Base-by-base conservation (phyloP, 192 early-diverging fungal genomes). In the Phycomyces blakesleeanus region DNA sequence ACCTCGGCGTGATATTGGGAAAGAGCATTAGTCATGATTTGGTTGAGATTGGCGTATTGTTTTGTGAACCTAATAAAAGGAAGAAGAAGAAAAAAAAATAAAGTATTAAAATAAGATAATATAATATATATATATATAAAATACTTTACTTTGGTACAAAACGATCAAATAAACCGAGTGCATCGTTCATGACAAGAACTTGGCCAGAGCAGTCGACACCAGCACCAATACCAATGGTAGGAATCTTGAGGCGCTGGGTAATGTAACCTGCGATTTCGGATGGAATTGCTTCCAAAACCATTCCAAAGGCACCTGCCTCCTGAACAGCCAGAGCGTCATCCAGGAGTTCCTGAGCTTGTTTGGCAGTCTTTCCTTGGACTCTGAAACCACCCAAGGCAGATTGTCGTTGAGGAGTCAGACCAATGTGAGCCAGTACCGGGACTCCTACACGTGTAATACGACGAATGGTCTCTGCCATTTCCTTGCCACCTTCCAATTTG, bases 181-280 rank as follows among this genome's bases (percentile, higher is more conserved):
- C 89, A 68, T 99, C 97, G 65, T 91, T 80, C 58, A 87, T 80
- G 21, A 99, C 96, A 44, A 99, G 76, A 37, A 97, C 96, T 74
- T 99, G 97, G 16, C 97, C 97, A 18, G 92, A 95, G 12, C 88
- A 90, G 0, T 83, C 75, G 14, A 81, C 59, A 8, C 96, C 96
- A 7, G 97, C 95, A 44, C 97, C 97, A 68, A 99, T 99, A 12
- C 97, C 97, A 63, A 99, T 97, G 9, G 96, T 99, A 8, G 96
- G 96, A 39, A 98, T 85, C 2, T 55, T 55, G 26, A 99, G 73
- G 39, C 81, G 64, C 21, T 84, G 64, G 0, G 96, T 99, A 53
- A 97, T 87, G 38, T 87, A 81, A n/a, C 78, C 76, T 2, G 95
- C 97, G 12, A 99, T 91, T n/a, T 86, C 80, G 52, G 82, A 84